Conservation (phyloP, 2,329 filamentous ascomycete genomes). For the Endocalyx cinctus region DNA sequence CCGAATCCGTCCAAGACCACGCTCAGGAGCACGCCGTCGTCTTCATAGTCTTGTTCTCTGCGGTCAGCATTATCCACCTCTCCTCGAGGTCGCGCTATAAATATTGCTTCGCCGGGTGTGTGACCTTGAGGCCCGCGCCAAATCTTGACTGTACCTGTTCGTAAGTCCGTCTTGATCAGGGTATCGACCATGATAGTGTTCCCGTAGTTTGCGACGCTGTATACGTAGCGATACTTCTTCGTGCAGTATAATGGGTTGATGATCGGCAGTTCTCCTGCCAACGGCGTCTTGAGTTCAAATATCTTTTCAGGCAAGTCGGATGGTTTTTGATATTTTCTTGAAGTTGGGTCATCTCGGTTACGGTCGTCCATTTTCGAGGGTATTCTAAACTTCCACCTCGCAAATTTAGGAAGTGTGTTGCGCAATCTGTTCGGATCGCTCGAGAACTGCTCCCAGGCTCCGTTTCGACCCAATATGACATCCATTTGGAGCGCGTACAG, state of each 20-base stretch:
- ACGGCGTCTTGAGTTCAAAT: constrained; percentile 45
- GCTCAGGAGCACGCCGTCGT: constrained; percentile 34
- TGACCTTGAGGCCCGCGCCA: constrained; percentile 58
- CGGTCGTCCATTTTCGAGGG: constrained; percentile 11
- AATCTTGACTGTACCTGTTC: constrained; percentile 43
- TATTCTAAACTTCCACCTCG: constrained; percentile 40
- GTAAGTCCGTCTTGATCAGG: constrained; percentile 61
- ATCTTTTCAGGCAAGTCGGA: constrained; percentile 23
- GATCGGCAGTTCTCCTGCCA: constrained; percentile 59
- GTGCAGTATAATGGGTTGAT: constrained; percentile 56
- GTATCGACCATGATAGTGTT: constrained; percentile 57
- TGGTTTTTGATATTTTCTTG: too few relatives aligned
- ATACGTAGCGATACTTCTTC: constrained; percentile 55
- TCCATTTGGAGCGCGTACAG: constrained; percentile 67
- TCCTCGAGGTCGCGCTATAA: constrained; percentile 48
- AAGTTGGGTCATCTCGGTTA: not conserved
- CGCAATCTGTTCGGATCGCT: constrained; percentile 34
- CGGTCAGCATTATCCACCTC: not conserved
- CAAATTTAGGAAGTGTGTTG: constrained; percentile 33
- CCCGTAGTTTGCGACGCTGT: constrained; percentile 52
- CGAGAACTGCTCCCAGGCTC: constrained; percentile 39
- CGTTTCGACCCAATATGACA: constrained; percentile 52
- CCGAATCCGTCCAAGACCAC: constrained; percentile 60
- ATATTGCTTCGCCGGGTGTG: constrained; percentile 66
- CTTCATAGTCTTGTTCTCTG: constrained; percentile 40